phyloP scores from a whole-genome alignment of 352 stramenopile genomes.

The Phytophthora multivora region DNA sequence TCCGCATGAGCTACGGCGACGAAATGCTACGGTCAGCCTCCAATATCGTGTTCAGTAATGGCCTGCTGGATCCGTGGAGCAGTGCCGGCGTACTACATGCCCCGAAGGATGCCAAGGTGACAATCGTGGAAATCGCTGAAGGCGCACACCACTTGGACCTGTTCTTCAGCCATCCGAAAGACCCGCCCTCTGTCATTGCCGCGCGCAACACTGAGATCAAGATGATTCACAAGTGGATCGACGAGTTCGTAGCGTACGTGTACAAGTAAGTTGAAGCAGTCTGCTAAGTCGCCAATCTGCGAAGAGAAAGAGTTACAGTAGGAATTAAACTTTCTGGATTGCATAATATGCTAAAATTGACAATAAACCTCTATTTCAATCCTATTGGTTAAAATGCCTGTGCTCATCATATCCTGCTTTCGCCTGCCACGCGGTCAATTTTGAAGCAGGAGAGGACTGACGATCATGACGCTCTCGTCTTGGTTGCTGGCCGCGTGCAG shows the following conservation, averaged over 20 bases:
- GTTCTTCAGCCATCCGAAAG: constrained; percentile 90
- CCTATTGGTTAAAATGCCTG: constrained; percentile 6
- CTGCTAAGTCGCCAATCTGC: too few species aligned
- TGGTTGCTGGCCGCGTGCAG: constrained; percentile 29
- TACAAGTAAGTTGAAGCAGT: constrained; percentile 35
- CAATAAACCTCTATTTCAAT: neutral
- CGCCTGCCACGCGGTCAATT: constrained; percentile 35
- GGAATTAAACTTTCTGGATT: too few species aligned
- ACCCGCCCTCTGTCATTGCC: constrained; percentile 78
- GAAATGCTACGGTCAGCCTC: constrained; percentile 60
- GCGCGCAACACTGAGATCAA: constrained; percentile 80
- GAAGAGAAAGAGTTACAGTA: too few species aligned
- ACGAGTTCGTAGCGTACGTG: constrained; percentile 55
- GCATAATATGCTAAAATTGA: too few species aligned
- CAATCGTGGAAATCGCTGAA: constrained; percentile 74
- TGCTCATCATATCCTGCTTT: constrained; percentile 14
- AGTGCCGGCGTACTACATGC: constrained; percentile 81
- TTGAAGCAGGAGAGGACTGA: constrained; percentile 17
- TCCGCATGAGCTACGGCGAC: constrained; percentile 81
- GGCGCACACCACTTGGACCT: constrained; percentile 92
- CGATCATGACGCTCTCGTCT: constrained; percentile 25
- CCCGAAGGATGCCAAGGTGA: constrained; percentile 57
- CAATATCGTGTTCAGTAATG: constrained; percentile 97
- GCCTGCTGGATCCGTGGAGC: constrained; percentile 93
- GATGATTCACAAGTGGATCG: constrained; percentile 86